Conservation (phyloP, 2,329 filamentous ascomycete genomes). For the Ceratocystis colombiana region DNA sequence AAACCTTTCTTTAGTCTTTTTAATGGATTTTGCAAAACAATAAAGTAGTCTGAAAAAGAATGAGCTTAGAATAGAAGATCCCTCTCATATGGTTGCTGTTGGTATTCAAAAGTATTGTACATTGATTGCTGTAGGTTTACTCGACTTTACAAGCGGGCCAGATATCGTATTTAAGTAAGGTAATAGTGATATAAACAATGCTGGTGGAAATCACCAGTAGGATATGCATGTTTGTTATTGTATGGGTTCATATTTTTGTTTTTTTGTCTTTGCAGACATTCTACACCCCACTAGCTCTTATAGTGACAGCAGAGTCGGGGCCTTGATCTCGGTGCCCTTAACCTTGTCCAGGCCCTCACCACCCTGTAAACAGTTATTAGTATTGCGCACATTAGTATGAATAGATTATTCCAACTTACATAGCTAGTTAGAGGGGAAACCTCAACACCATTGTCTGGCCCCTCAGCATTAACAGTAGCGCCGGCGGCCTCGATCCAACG, state of each 20-base stretch:
- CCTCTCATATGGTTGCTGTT: background rate
- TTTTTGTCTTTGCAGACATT: background rate
- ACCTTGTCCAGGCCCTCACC: constrained; percentile 53
- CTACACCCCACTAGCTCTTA: constrained; percentile 6
- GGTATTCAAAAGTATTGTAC: background rate
- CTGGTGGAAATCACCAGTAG: background rate
- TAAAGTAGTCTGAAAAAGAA: background rate
- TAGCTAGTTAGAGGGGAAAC: constrained; percentile 92
- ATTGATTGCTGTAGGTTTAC: background rate
- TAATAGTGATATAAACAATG: background rate
- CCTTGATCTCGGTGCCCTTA: constrained; percentile 44
- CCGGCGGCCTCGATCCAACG: constrained; percentile 77
- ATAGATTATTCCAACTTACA: constrained; percentile 48
- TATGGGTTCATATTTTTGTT: background rate
- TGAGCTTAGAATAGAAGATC: background rate
- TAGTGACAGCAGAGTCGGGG: constrained; percentile 39
- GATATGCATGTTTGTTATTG: background rate
- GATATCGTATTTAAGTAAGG: background rate
- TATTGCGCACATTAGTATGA: constrained; percentile 26
- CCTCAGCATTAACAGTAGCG: constrained; percentile 58
- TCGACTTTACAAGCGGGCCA: background rate
- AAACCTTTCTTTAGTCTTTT: constrained; percentile 15
- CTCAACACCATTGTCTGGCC: constrained; percentile 61
- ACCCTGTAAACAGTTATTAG: constrained; percentile 35
- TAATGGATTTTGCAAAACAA: constrained; percentile 9